Percentiles rank a stretch among this genome's conserved stretches.
These are phyloP conservation scores for Rhodotorula sp. DNA, from an alignment of 1,284 basidiomycete genomes.

Conservation along the genomic window DNA sequence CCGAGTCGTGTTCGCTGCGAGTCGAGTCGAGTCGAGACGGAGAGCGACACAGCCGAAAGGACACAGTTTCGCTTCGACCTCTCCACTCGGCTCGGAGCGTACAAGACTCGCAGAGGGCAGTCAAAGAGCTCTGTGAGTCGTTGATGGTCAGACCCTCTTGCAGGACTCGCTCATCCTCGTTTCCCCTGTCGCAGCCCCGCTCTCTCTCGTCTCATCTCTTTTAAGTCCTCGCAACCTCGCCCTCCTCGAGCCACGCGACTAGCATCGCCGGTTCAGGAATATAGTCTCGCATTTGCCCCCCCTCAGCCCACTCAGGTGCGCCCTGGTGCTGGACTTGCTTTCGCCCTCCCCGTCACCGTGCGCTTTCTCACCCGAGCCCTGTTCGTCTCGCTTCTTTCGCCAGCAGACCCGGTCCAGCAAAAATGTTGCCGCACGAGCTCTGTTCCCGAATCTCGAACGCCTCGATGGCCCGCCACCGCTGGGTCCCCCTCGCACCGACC, in stretches of 20 bases:
- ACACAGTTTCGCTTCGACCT: too few relatives aligned
- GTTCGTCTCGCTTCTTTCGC: neutral
- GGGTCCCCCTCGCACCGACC: slow-evolving; percentile 70
- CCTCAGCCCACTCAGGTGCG: too few relatives aligned
- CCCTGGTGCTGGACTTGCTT: too few relatives aligned
- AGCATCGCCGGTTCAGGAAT: too few relatives aligned
- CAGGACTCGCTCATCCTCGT: too few relatives aligned
- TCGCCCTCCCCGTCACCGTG: neutral
- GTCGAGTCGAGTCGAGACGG: neutral
- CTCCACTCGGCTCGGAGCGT: too few relatives aligned
- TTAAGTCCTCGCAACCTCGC: too few relatives aligned
- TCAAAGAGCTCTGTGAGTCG: neutral
- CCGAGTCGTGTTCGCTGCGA: neutral
- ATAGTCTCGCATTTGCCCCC: too few relatives aligned
- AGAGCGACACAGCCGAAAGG: neutral
- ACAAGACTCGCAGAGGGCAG: neutral
- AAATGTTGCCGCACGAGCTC: slow-evolving; percentile 64
- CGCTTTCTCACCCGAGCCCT: neutral
- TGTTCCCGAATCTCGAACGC: slow-evolving; percentile 83
- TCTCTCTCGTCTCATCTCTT: too few relatives aligned
- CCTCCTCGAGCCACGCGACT: too few relatives aligned
- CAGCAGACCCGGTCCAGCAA: too few relatives aligned
- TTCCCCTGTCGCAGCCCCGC: too few relatives aligned
- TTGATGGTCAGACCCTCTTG: neutral
- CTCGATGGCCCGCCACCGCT: slow-evolving; percentile 73